Conservation (phyloP, 2,329 filamentous ascomycete species). For the Amphichorda felina region DNA sequence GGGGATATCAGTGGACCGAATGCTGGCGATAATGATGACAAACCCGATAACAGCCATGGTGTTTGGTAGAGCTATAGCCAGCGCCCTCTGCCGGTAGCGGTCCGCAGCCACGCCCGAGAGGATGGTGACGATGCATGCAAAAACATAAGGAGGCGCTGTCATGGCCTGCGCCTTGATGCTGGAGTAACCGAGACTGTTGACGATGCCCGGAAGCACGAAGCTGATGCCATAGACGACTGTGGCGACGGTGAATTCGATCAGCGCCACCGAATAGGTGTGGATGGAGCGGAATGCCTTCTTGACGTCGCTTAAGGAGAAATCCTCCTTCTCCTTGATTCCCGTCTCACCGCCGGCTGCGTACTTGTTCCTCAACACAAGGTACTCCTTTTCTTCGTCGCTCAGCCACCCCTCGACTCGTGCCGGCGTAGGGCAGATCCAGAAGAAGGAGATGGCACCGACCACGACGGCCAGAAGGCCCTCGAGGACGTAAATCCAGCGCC, state of each 20-base stretch:
- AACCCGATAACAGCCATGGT: constrained; percentile 1
- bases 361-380: constrained; percentile 59
- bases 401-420: constrained; percentile 58
- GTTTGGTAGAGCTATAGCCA: neutral
- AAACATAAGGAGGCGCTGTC: constrained; percentile 46
- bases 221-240: constrained; percentile 46
- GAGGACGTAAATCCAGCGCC: constrained; percentile 57
- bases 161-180: constrained; percentile 50
- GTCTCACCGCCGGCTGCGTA: constrained; percentile 13
- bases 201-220: constrained; percentile 52
- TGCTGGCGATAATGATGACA: neutral
- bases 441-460: constrained; percentile 55
- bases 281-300: constrained; percentile 41
- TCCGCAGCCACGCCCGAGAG: neutral
- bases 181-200: constrained; percentile 44
- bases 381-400: constrained; percentile 54
- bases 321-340: neutral
- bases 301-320: constrained; percentile 57
- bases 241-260: constrained; percentile 48
- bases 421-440: constrained; percentile 68
- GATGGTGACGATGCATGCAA: neutral
- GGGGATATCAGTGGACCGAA: neutral
- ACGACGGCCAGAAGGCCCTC: constrained; percentile 60
- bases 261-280: constrained; percentile 19
- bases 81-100: neutral